Evolutionary conservation across 768 basidiomycete species (phyloP).

Genomic region (Pisolithus tinctorius): DNA sequence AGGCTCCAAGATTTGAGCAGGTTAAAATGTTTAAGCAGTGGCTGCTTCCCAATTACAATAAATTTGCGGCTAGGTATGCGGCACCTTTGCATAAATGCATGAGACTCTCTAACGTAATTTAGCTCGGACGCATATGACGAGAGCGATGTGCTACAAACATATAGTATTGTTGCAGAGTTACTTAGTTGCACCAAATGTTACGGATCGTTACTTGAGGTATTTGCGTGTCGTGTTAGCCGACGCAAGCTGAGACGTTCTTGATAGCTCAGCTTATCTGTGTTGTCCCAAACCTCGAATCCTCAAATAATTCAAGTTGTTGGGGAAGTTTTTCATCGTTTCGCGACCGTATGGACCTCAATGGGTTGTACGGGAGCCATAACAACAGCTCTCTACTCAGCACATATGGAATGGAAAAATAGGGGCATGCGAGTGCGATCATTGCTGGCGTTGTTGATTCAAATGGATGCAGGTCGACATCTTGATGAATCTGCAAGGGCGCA

Average conservation of each 20-base stretch:
- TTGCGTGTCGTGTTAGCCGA: neutral
- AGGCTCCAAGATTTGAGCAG: conserved; percentile 68
- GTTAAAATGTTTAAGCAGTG: conserved; percentile 63
- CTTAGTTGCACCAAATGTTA: conserved; percentile 61
- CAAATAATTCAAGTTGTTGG: conserved; percentile 56
- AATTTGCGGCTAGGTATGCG: conserved; percentile 43
- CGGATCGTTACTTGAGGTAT: conserved; percentile 61
- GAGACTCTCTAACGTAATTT: neutral
- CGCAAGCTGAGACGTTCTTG: conserved; percentile 5
- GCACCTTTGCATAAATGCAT: neutral
- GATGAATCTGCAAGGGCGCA: conserved; percentile 50
- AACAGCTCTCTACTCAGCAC: conserved; percentile 51
- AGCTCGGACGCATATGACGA: conserved; percentile 29
- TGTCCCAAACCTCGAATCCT: conserved; percentile 45
- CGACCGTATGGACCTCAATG: conserved; percentile 76
- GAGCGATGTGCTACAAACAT: conserved; percentile 42
- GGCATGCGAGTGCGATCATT: conserved; percentile 62
- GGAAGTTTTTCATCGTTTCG: conserved; percentile 66
- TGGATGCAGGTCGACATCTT: conserved; percentile 57
- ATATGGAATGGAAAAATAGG: conserved; percentile 56
- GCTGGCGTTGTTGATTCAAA: conserved; percentile 54
- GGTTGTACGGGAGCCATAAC: conserved; percentile 50
- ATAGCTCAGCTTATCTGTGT: conserved; percentile 46
- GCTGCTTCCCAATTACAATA: conserved; percentile 65
- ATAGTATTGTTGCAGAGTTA: conserved; percentile 51